Percentiles rank a stretch among this genome's conserved stretches.
Evolutionary conservation across 2,329 filamentous ascomycete genomes (phyloP).

Genomic region (Fusarium austroafricanum): DNA sequence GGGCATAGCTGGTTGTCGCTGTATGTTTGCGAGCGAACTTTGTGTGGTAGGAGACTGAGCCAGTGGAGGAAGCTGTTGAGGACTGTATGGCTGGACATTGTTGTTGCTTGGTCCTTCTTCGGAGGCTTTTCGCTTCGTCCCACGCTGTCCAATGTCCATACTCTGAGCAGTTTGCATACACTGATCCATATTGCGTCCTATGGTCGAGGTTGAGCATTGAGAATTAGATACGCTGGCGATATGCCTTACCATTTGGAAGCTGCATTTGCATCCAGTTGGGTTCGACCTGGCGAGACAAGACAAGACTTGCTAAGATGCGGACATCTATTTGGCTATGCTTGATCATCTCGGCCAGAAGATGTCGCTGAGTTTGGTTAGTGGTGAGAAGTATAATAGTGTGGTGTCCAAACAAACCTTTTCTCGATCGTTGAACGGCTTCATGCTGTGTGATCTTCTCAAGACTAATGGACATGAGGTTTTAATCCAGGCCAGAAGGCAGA

Average conservation of each 20-base stretch:
- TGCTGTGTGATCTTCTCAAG: slow-evolving; percentile 14
- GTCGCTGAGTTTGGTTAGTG: slow-evolving; percentile 57
- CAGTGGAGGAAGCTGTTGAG: slow-evolving; percentile 7
- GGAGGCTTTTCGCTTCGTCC: slow-evolving; percentile 48
- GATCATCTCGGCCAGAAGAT: slow-evolving; percentile 68
- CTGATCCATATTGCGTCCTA: slow-evolving; percentile 62
- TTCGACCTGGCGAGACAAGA: slow-evolving; percentile 55
- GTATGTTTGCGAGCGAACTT: slow-evolving; percentile 35
- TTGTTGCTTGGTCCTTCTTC: slow-evolving; percentile 48
- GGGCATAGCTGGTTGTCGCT: slow-evolving; percentile 38
- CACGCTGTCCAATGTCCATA: slow-evolving; percentile 50
- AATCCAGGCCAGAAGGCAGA: neutral
- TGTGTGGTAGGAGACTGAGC: slow-evolving; percentile 2
- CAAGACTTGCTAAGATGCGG: slow-evolving; percentile 59
- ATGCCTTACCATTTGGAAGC: slow-evolving; percentile 57
- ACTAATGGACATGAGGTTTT: neutral
- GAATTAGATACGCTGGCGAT: neutral
- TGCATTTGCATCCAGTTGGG: slow-evolving; percentile 63
- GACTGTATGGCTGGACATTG: neutral
- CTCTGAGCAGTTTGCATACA: slow-evolving; percentile 56
- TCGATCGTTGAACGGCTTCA: slow-evolving; percentile 57
- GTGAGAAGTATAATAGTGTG: too few species aligned
- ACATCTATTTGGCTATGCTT: slow-evolving; percentile 65
- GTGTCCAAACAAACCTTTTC: slow-evolving; percentile 60
- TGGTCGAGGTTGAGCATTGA: neutral